phyloP scores from a whole-genome alignment of 73 alveolate species.

The Halteria grandinella region DNA sequence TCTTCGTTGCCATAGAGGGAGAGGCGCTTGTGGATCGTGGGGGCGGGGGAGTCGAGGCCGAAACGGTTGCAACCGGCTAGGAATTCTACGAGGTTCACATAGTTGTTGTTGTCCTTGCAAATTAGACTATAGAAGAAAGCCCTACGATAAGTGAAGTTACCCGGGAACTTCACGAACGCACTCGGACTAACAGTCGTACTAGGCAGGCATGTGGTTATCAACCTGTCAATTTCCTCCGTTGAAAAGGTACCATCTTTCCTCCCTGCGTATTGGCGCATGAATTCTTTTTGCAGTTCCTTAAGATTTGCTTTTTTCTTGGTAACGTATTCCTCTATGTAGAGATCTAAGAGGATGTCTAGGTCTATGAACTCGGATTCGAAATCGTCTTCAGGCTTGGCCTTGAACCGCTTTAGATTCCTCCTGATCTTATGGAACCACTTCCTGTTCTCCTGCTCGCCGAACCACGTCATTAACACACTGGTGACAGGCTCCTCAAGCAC shows the following conservation, averaged over 20 bases:
- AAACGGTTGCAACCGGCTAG: conserved; percentile 59
- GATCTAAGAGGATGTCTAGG: conserved; percentile 32
- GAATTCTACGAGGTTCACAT: conserved; percentile 51
- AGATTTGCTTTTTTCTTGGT: conserved; percentile 1
- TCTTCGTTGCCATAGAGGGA: conserved; percentile 62
- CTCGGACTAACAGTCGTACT: conserved; percentile 40
- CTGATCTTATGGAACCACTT: conserved; percentile 46
- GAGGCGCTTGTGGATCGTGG: conserved; percentile 49
- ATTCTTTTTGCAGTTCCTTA: conserved; percentile 33
- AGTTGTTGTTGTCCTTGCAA: conserved; percentile 51
- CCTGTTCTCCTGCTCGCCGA: conserved; percentile 25
- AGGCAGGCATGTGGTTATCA: background rate
- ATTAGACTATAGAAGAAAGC: conserved; percentile 67
- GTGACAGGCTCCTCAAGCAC: conserved; percentile 61
- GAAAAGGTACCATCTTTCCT: conserved; percentile 18
- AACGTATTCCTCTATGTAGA: conserved; percentile 54
- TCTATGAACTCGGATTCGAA: conserved; percentile 54
- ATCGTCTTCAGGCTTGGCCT: conserved; percentile 27
- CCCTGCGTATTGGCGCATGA: conserved; percentile 28
- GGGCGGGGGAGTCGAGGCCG: conserved; percentile 69
- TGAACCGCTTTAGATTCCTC: conserved; percentile 22
- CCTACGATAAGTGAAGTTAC: conserved; percentile 43
- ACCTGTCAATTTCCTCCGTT: conserved; percentile 36
- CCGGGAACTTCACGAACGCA: conserved; percentile 55
- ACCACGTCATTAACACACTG: conserved; percentile 3